Base-by-base conservation (phyloP, 2,329 filamentous ascomycete species). In the Cladophialophora yegresii region DNA sequence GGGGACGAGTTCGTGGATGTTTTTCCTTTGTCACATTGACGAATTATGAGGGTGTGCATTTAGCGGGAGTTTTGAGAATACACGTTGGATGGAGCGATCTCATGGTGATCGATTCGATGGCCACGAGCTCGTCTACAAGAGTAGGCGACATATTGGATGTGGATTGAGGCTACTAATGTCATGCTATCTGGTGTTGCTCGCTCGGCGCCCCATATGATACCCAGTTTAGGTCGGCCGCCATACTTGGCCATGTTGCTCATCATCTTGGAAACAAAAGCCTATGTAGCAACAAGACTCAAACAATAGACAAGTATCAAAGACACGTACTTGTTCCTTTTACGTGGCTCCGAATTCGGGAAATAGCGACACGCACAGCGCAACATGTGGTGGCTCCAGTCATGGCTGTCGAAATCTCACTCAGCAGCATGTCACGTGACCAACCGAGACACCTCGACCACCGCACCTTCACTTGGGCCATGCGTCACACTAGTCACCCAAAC, bases 1-100 rank as follows among this genome's bases (percentile, higher is more conserved):
- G 55, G 65, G 67, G 63, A 69, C 58, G 57, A 63, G 54, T 58
- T 32, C 26, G 62, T 63, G 60, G 67, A 60, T 61, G 57, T 49
- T 47, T 53, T 61, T 66, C 45, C 40, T 43, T 66, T 63, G 58
- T 61, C 36, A 57, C 63, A 57, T 58, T 62, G 63, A 67, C 61
- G 66, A 69, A 53, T 67, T 61, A 69, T 54, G 66, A 62, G 54
- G 50, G 30, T 54, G 57, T 61, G 51, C 7, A 65, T 63, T 66
- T 54, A 67, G 67, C 64, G 65, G 63, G 62, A 55, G 64, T 67
- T 66, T 58, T 28, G 51, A 56, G 57, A 60, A 59, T 54, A 54
- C 23, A 54, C 61, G 26, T 45, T 30, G 45, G 45, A 54, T n/a
- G n/a, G n/a, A n/a, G n/a, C n/a, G n/a, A n/a, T n/a, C n/a, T n/a